Evolutionary conservation across 1,284 basidiomycete species (phyloP).

Genomic region (Blastosporella zonata): DNA sequence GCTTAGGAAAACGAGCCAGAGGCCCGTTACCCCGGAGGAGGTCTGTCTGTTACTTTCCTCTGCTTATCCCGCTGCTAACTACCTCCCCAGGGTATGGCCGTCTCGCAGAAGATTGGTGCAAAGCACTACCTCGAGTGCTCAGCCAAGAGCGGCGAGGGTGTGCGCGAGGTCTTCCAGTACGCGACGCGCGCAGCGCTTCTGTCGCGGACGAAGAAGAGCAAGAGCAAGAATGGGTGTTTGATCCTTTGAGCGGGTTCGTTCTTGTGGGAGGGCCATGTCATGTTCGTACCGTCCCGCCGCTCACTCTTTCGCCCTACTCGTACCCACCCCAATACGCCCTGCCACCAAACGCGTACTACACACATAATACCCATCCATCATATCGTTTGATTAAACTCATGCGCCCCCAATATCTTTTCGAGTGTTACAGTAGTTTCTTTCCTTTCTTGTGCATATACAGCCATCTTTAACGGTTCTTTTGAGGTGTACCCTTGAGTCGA

Average conservation of each 20-base stretch:
- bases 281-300: background rate
- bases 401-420: too few species aligned
- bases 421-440: background rate
- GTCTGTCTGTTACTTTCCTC: conserved; percentile 30
- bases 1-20: conserved; percentile 77
- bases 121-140: conserved; percentile 90
- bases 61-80: background rate
- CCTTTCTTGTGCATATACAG: background rate
- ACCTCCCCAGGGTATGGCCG: conserved; percentile 70
- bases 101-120: conserved; percentile 87
- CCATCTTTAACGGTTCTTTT: too few species aligned
- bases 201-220: conserved; percentile 14
- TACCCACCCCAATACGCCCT: too few species aligned
- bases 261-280: background rate
- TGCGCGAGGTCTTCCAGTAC: conserved; percentile 90
- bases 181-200: conserved; percentile 78
- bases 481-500: background rate
- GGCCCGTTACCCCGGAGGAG: conserved; percentile 77
- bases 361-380: background rate
- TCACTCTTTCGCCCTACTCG: background rate
- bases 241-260: conserved; percentile 8
- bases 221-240: conserved; percentile 12
- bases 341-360: background rate
- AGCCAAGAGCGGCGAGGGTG: conserved; percentile 86
- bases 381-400: background rate